phyloP scores from a whole-genome alignment of 805 yeast genomes.

The Candida sanyiensis region DNA sequence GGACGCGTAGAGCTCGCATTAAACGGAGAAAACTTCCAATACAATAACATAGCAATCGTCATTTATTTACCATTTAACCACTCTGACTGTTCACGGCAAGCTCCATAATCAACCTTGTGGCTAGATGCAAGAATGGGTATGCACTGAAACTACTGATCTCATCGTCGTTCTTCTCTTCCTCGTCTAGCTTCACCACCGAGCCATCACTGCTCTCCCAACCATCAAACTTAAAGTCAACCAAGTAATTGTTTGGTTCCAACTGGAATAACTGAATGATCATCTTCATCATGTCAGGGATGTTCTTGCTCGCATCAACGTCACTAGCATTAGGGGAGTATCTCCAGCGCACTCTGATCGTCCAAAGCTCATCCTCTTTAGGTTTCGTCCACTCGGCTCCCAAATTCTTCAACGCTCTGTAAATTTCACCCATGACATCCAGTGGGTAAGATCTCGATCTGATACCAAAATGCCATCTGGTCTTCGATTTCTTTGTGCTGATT shows the following conservation, averaged over 20 bases:
- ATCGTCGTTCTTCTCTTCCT: slow-evolving; percentile 41
- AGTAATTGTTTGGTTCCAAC: slow-evolving; percentile 89
- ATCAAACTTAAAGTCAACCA: slow-evolving; percentile 95
- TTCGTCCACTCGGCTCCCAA: slow-evolving; percentile 97
- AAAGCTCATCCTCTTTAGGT: slow-evolving; percentile 88
- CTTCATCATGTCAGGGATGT: slow-evolving; percentile 76
- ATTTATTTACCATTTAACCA: slow-evolving; percentile 21
- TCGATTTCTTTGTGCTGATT: slow-evolving; percentile 71
- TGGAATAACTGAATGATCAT: slow-evolving; percentile 97
- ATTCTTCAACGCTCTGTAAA: slow-evolving; percentile 87
- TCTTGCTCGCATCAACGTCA: slow-evolving; percentile 14
- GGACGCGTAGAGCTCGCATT: no score
- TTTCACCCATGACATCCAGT: slow-evolving; percentile 97
- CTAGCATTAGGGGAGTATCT: slow-evolving; percentile 48
- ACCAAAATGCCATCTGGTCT: slow-evolving; percentile 98
- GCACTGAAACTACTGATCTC: slow-evolving; percentile 90
- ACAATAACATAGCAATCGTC: no score
- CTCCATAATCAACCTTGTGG: slow-evolving; percentile 92
- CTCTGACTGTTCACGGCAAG: slow-evolving; percentile 88
- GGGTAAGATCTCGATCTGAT: slow-evolving; percentile 95
- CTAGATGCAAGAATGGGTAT: slow-evolving; percentile 88
- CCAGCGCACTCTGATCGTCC: slow-evolving; percentile 97
- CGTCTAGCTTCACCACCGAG: slow-evolving; percentile 27
- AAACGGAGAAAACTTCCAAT: no score
- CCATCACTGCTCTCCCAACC: slow-evolving; percentile 75